A percentile compares a stretch with the other conserved stretches of the same genome.
Evolutionary conservation across 495 filamentous ascomycete species (phyloP).

Genomic region (Podospora pseudocomata): DNA sequence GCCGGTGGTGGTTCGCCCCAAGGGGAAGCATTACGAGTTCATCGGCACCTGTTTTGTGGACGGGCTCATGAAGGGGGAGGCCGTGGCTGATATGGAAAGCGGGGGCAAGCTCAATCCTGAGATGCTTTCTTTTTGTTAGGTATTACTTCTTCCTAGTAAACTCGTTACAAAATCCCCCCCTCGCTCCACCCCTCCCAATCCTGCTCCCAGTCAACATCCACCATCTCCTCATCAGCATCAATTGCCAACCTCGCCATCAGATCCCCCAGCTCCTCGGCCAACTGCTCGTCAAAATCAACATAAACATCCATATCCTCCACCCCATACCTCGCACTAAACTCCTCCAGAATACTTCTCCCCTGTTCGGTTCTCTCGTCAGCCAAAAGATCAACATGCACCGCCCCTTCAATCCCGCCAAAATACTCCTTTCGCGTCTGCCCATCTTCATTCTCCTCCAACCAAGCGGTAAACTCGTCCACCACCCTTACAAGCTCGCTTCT

Average conservation of each 20-base stretch:
- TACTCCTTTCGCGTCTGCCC: background rate
- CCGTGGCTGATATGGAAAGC: background rate
- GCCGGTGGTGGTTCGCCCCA: background rate
- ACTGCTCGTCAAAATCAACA: background rate
- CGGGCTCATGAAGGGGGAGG: background rate
- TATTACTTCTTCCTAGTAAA: too few relatives aligned
- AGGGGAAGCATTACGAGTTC: background rate
- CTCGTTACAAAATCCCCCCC: background rate
- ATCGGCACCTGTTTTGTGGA: slow-evolving; percentile 1
- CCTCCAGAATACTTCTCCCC: background rate
- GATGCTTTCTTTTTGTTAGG: background rate
- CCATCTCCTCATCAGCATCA: slow-evolving; percentile 10
- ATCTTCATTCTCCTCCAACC: background rate
- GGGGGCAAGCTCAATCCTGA: background rate
- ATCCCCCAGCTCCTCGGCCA: slow-evolving; percentile 2
- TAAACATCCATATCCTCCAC: background rate
- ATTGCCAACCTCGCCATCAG: slow-evolving; percentile 6
- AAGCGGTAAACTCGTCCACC: background rate
- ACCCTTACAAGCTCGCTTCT: background rate
- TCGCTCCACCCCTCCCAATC: background rate
- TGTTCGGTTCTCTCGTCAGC: background rate
- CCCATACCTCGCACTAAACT: background rate
- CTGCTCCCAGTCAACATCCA: slow-evolving; percentile 5
- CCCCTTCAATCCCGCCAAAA: slow-evolving; percentile 2
- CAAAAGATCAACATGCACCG: slow-evolving; percentile 2